Evolutionary conservation across 1,284 basidiomycete genomes (phyloP), one percentile per base, ranked within the genome.

Genomic region (Farysia itapuensis): DNA sequence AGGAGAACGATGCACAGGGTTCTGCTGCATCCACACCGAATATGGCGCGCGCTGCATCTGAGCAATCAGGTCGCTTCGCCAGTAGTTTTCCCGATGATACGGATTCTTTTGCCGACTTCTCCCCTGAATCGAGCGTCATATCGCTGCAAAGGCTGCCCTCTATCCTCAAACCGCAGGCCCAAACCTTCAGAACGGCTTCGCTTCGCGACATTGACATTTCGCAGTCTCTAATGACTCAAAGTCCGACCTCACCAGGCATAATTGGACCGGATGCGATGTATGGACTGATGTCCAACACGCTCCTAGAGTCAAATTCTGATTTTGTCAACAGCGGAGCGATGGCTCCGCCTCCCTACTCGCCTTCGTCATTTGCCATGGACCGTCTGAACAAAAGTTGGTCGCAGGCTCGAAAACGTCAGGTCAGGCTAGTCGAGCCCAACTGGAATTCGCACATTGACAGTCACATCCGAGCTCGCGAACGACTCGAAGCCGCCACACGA

Each of bases 351-450:
- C 43, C 47, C 14, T 51, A 49, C 24, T 28, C 26, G 26, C n/a
- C 26, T 9, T 9, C 26, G 26, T 28, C 26, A 28, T 11, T 11
- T n/a, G 9, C 26, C n/a, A 9, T n/a, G n/a, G 26, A 9, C 26
- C 11, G 9, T 28, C 26, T 28, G 26, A 28, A n/a, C 26, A 9
- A 9, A 28, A 9, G 11, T 28, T 28, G 26, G 26, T 11, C 11
- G 11, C 26, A 28, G 9, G 11, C 12, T 13, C 31, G 31, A 9
- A 16, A 33, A 18, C 31, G 31, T 16, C 9, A 9, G 18, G 25
- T 74, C 36, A 47, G 45, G 35, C 43, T 74, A 9, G 53, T 51
- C 9, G 73, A 75, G 43, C 73, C 73, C 1, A 64, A 74, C 25
- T 75, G 73, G 73, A 29, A 35, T 11, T 61, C 59, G 6, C 70